Evolutionary conservation across 2,329 filamentous ascomycete genomes (phyloP).

Genomic region (Sporothrix brasiliensis): DNA sequence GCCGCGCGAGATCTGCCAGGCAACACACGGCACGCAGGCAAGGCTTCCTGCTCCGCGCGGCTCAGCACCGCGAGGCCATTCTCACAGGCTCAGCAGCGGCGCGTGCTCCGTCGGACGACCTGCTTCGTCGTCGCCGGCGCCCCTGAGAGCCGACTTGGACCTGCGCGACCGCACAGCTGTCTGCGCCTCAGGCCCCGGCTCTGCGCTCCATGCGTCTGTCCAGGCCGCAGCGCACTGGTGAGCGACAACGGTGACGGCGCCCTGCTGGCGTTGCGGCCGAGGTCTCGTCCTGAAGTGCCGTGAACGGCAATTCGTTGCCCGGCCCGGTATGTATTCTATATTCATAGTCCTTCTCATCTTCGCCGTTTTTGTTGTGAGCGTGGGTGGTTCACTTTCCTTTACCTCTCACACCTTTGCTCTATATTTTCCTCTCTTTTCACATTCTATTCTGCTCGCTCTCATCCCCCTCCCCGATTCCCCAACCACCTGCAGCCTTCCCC

Average conservation of each 20-base stretch:
- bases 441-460: background rate
- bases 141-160: background rate
- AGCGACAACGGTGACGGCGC: background rate
- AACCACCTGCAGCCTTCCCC: background rate
- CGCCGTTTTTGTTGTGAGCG: background rate
- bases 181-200: background rate
- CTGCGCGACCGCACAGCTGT: background rate
- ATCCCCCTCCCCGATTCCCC: background rate
- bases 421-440: background rate
- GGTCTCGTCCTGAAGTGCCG: constrained; percentile 2
- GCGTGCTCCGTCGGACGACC: background rate
- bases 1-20: constrained; percentile 3
- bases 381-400: background rate
- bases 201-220: constrained; percentile 11
- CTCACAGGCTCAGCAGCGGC: background rate
- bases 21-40: background rate
- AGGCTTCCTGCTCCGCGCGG: background rate
- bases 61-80: background rate
- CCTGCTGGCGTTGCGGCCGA: background rate
- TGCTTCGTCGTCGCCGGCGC: background rate
- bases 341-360: background rate
- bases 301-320: background rate
- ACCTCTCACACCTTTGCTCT: background rate
- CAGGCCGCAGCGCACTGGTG: background rate
- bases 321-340: background rate